Conservation (phyloP, 805 yeast species). For the Isabelozyma rhagii region DNA sequence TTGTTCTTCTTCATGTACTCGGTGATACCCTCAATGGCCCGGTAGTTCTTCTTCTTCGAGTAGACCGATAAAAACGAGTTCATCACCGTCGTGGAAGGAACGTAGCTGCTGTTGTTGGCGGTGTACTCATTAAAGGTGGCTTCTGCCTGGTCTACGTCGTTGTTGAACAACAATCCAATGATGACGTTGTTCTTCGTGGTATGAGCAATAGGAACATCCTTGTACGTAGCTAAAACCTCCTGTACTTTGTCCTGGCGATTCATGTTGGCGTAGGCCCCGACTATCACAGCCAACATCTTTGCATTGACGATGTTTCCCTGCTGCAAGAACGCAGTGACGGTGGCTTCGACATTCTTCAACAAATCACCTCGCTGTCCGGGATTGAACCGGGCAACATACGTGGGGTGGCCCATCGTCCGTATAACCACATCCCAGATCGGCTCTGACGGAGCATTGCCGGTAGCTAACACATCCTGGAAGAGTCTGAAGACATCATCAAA, state of each 20-base stretch:
- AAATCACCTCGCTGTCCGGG: constrained; percentile 23
- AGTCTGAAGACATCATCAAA: constrained; percentile 38
- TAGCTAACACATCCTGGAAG: constrained; percentile 48
- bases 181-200: constrained; percentile 44
- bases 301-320: constrained; percentile 39
- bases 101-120: constrained; percentile 26
- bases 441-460: constrained; percentile 40
- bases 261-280: constrained; percentile 46
- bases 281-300: constrained; percentile 45
- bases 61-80: constrained; percentile 49
- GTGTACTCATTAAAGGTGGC: constrained; percentile 34
- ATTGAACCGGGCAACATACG: constrained; percentile 19
- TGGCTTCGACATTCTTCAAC: constrained; percentile 20
- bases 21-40: constrained; percentile 48
- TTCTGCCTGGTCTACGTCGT: constrained; percentile 44
- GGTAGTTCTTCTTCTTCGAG: constrained; percentile 36
- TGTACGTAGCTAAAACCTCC: constrained; percentile 28
- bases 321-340: constrained; percentile 26
- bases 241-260: constrained; percentile 42
- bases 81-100: constrained; percentile 48
- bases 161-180: constrained; percentile 40
- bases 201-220: constrained; percentile 30
- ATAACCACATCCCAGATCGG: constrained; percentile 60
- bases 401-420: constrained; percentile 42
- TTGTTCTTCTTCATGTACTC: constrained; percentile 38